phyloP scores from a whole-genome alignment of 116 monocot species.

The Dioscorea cayenensis region DNA sequence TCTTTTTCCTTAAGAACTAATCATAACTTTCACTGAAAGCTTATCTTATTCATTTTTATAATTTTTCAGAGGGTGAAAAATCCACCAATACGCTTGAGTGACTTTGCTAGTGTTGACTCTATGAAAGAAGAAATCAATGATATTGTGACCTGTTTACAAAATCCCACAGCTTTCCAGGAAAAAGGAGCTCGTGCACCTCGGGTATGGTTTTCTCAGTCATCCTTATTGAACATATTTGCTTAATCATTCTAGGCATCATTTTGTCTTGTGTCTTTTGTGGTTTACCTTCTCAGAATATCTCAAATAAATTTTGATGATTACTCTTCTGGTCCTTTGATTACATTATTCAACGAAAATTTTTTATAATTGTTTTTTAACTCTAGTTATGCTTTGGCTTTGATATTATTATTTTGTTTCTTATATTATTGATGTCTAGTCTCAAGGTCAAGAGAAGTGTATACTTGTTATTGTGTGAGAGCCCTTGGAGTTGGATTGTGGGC shows the following conservation, averaged over 20 bases:
- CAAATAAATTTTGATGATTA: background rate
- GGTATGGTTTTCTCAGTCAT: constrained; percentile 26
- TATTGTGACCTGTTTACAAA: constrained; percentile 74
- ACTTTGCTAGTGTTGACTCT: constrained; percentile 80
- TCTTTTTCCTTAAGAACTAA: too few species aligned
- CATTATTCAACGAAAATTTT: background rate
- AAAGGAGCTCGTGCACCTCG: constrained; percentile 81
- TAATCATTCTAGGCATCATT: background rate
- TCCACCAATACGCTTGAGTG: constrained; percentile 68
- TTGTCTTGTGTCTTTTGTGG: background rate
- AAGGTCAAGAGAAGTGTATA: too few species aligned
- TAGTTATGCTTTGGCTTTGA: background rate
- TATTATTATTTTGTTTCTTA: background rate
- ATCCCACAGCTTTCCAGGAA: constrained; percentile 74
- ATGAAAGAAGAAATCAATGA: constrained; percentile 92
- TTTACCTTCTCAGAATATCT: background rate
- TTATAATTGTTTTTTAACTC: background rate
- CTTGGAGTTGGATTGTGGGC: too few species aligned
- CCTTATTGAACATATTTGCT: background rate
- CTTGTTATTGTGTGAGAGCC: too few species aligned
- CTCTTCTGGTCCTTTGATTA: background rate
- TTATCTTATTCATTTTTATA: background rate
- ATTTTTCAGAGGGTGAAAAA: constrained; percentile 77
- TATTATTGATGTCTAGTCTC: background rate
- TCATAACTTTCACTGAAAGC: background rate